Evolutionary conservation across 1,139 yeast species (phyloP).

Genomic region (Pneumocystis wakefieldiae): DNA sequence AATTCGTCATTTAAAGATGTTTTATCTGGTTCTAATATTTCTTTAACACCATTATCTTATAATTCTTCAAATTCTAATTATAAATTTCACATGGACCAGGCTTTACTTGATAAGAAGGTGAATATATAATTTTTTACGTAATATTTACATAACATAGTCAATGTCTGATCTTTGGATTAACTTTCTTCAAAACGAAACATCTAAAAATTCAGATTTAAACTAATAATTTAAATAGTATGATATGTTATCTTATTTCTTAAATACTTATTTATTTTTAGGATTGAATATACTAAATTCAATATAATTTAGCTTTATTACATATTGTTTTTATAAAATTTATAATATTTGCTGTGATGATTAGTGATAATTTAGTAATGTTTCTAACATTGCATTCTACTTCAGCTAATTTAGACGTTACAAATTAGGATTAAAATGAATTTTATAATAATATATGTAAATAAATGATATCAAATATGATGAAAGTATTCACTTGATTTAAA

Average conservation of each 20-base stretch:
- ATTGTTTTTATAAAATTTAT: too few species aligned
- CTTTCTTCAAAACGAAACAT: constrained; percentile 13
- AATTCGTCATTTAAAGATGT: not conserved
- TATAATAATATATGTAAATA: too few species aligned
- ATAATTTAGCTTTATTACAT: too few species aligned
- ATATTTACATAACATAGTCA: constrained; percentile 8
- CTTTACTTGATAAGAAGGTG: constrained; percentile 5
- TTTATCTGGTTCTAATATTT: not conserved
- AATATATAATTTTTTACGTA: not conserved
- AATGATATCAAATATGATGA: too few species aligned
- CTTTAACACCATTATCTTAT: not conserved
- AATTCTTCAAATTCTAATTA: not conserved
- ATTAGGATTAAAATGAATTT: too few species aligned
- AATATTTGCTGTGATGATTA: too few species aligned
- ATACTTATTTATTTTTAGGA: too few species aligned
- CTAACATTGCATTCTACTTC: too few species aligned
- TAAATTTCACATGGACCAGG: constrained; percentile 2
- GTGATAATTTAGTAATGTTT: too few species aligned
- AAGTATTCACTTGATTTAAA: too few species aligned
- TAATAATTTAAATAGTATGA: not conserved
- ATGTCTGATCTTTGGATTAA: constrained; percentile 15
- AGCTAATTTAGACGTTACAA: too few species aligned
- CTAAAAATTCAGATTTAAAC: not conserved
- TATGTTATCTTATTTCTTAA: not conserved
- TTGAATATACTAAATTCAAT: too few species aligned